Conservation (phyloP, 2,329 filamentous ascomycete genomes). For the Hymenoscyphus occultus region DNA sequence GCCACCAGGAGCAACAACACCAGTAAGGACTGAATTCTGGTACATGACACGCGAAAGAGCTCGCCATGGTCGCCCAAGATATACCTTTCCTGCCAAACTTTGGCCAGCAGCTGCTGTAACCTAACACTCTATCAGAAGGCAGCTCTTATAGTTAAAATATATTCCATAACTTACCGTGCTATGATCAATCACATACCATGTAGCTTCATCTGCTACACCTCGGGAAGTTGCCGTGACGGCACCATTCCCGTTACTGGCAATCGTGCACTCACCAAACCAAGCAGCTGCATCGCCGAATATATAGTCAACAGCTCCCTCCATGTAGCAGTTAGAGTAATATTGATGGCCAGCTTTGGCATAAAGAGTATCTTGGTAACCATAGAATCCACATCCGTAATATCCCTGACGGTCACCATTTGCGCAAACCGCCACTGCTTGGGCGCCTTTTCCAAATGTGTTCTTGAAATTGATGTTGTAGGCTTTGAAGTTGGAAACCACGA, state of each 20-base stretch:
- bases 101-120: neutral
- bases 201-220: neutral
- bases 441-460: conserved; percentile 46
- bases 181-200: neutral
- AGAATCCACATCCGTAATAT: conserved; percentile 53
- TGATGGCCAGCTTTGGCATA: conserved; percentile 48
- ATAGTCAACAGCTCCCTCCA: conserved; percentile 56
- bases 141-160: too few species aligned
- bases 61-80: neutral
- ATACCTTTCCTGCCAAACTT: neutral
- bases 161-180: neutral
- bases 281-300: conserved; percentile 49
- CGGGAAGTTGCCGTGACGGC: neutral
- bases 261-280: neutral
- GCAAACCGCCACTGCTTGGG: conserved; percentile 51
- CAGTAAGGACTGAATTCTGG: neutral
- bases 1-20: neutral
- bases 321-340: conserved; percentile 52
- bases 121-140: neutral
- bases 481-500: neutral
- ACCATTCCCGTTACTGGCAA: neutral
- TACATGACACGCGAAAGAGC: neutral
- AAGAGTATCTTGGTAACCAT: conserved; percentile 54
- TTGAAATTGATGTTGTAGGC: conserved; percentile 36
- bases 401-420: conserved; percentile 47